Evolutionary conservation across 1,139 yeast species (phyloP).

Genomic region (Trichomonascaceae sp.): DNA sequence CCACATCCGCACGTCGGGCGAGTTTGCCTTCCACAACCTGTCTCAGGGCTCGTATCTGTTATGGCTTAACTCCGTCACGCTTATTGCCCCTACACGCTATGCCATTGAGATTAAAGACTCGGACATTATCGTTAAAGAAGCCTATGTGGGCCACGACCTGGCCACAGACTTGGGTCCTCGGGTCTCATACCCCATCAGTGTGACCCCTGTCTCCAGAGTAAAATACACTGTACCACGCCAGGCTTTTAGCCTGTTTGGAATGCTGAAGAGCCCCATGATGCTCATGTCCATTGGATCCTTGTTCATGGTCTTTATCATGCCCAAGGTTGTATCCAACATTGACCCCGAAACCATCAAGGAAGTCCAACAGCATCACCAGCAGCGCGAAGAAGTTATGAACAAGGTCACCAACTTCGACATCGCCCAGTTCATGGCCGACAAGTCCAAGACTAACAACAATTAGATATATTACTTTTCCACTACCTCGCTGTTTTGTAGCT

Average conservation of each 20-base stretch:
- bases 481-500: no score
- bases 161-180: conserved; percentile 18
- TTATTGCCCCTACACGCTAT: conserved; percentile 9
- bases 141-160: conserved; percentile 19
- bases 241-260: conserved; percentile 20
- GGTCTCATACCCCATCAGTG: conserved; percentile 18
- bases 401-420: conserved; percentile 19
- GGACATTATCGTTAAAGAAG: conserved; percentile 16
- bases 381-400: conserved; percentile 11
- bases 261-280: conserved; percentile 28
- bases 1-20: conserved; percentile 8
- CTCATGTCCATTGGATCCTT: conserved; percentile 23
- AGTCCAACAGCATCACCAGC: conserved; percentile 15
- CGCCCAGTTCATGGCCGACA: conserved; percentile 18
- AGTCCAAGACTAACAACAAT: no score
- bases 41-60: conserved; percentile 18
- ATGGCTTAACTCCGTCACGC: conserved; percentile 11
- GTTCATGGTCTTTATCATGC: conserved; percentile 23
- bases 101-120: conserved; percentile 18
- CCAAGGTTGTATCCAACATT: conserved; percentile 20
- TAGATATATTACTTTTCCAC: no score
- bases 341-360: conserved; percentile 26
- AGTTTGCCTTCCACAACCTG: conserved; percentile 18
- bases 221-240: conserved; percentile 18
- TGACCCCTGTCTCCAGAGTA: conserved; percentile 11